Evolutionary conservation across 495 filamentous ascomycete genomes (phyloP).

Genomic region (Monascus purpureus): DNA sequence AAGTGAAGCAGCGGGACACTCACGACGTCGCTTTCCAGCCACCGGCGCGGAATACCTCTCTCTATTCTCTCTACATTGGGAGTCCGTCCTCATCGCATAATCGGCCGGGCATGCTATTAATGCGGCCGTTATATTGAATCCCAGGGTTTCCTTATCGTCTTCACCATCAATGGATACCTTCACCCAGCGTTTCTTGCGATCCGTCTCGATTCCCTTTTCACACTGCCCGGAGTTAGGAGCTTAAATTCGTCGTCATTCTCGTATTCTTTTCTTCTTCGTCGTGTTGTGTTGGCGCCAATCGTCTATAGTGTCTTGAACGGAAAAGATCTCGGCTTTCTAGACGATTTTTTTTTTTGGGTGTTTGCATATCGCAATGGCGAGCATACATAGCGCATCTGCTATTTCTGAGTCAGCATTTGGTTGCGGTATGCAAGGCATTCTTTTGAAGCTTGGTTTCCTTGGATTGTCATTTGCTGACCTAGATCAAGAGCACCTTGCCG

Average conservation of each 20-base stretch:
- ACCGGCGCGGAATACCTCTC: too few species aligned
- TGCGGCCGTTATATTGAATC: too few species aligned
- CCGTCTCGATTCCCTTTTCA: not conserved
- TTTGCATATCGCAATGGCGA: conserved; percentile 13
- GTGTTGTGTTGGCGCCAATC: too few species aligned
- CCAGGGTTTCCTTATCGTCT: not conserved
- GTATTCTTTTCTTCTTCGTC: conserved; percentile 2
- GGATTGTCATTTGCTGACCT: conserved; percentile 5
- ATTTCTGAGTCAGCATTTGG: conserved; percentile 32
- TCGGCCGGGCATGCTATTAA: too few species aligned
- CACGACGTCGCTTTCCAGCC: too few species aligned
- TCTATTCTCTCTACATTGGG: too few species aligned
- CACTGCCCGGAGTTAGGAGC: not conserved
- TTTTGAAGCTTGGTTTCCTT: too few species aligned
- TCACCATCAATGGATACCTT: not conserved
- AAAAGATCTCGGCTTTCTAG: not conserved
- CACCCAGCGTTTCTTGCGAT: not conserved
- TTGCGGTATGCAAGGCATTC: conserved; percentile 23
- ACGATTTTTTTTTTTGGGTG: not conserved
- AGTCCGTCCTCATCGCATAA: too few species aligned
- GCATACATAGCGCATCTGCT: conserved; percentile 18
- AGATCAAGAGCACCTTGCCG: conserved; percentile 26
- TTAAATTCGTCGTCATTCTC: not conserved
- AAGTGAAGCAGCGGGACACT: too few species aligned
- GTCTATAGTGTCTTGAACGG: too few species aligned